Conservation (phyloP, 768 basidiomycete species). For the Psilocybe tampanensis region DNA sequence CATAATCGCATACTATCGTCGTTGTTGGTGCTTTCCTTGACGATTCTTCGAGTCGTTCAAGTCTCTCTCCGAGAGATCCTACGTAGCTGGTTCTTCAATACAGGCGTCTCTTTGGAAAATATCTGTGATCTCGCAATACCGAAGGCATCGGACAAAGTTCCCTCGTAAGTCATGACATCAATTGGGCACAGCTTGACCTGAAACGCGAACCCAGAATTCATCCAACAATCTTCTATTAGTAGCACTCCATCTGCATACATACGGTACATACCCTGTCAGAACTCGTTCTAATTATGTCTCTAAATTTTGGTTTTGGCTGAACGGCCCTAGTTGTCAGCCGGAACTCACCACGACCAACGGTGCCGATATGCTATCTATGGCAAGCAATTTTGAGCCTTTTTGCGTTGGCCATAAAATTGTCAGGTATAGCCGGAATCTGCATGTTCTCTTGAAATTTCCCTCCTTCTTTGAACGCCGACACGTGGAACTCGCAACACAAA, state of each 20-base stretch:
- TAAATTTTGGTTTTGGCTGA: constrained; percentile 2
- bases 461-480: constrained; percentile 5
- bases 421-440: not conserved
- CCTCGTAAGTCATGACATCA: constrained; percentile 12
- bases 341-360: not conserved
- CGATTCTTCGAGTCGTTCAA: constrained; percentile 10
- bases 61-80: constrained; percentile 4
- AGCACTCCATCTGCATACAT: constrained; percentile 1
- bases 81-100: constrained; percentile 17
- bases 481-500: not conserved
- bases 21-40: constrained; percentile 12
- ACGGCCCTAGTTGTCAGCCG: constrained; percentile 9
- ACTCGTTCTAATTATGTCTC: constrained; percentile 7
- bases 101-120: constrained; percentile 3
- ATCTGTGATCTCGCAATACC: constrained; percentile 6
- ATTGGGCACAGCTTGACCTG: constrained; percentile 10
- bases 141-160: constrained; percentile 18
- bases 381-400: not conserved
- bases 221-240: not conserved
- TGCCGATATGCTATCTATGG: not conserved
- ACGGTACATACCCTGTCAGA: constrained; percentile 5
- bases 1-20: constrained; percentile 21
- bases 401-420: not conserved
- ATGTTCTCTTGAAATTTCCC: not conserved
- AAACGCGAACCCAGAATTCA: constrained; percentile 11